Evolutionary conservation across 805 yeast species (phyloP), one percentile per base, ranked within the genome.

Genomic region (Teunomyces funiuensis): DNA sequence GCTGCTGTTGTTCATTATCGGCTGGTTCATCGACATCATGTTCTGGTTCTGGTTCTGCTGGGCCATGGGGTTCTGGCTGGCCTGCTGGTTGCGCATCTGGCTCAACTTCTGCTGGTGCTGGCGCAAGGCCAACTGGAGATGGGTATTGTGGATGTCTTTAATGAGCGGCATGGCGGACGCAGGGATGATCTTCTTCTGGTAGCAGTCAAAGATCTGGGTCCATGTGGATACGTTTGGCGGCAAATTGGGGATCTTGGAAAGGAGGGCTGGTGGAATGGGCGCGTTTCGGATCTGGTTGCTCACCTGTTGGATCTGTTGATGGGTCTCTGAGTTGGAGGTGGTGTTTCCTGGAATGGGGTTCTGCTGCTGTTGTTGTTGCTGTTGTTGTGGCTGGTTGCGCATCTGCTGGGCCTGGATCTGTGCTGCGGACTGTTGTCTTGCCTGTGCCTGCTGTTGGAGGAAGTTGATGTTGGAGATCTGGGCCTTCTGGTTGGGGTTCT

Each of bases 171-270:
- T 65, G 19, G 76, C 77, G 25, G 79, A 74, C 5, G 77, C 74
- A 1, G 85, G 79, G 28, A 86, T 63, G 44, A 78, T 69, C 44
- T 79, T 80, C 47, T 77, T 74, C 48, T 79, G 76, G 33, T 80
- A 62, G 50, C 82, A 74, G 30, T 82, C 83, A 60, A 82, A 79
- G 20, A 88, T 79, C 56, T 82, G 86, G 16, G 80, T 77, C 96
- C 96, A 89, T 5, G 95, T 86, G 50, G 77, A 82, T 20, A 82
- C 82, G 37, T 81, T 83, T 10, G 83, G 82, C 0, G 97, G 97
- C 25, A 88, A 68, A 36, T 77, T 83, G 7, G 95, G 95, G 36
- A 88, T 76, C 52, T 78, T 78, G 40, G 75, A 71, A 15, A 88
- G 63, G 18, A 88, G 60, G 2, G 79, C 77, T 11, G 76, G 77